These are phyloP conservation scores for Cladophialophora psammophila DNA, from an alignment of 2,329 filamentous ascomycete genomes.

Conservation along the genomic window DNA sequence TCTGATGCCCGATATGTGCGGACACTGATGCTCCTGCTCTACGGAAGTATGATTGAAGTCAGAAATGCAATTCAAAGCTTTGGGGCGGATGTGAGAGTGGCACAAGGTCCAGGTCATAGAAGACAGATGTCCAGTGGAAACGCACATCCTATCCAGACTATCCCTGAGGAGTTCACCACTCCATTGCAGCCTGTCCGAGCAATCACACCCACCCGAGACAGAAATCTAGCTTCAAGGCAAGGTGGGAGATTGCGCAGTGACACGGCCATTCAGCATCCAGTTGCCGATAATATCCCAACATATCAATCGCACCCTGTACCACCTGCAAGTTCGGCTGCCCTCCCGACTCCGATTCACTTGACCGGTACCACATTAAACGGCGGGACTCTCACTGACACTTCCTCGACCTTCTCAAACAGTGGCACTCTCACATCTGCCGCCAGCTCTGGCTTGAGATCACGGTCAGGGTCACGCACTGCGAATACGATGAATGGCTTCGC, in stretches of 20 bases:
- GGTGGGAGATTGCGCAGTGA: slow-evolving; percentile 59
- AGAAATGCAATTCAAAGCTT: slow-evolving; percentile 65
- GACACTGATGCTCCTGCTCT: slow-evolving; percentile 65
- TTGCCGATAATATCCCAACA: slow-evolving; percentile 25
- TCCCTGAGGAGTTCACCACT: slow-evolving; percentile 42
- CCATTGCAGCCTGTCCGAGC: slow-evolving; percentile 45
- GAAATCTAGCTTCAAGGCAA: slow-evolving; percentile 42
- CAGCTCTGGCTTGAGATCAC: slow-evolving; percentile 34
- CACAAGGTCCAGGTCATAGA: slow-evolving; percentile 36
- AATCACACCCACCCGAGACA: slow-evolving; percentile 57
- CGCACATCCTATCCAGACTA: slow-evolving; percentile 44
- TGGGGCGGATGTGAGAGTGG: slow-evolving; percentile 50
- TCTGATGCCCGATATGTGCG: slow-evolving; percentile 65
- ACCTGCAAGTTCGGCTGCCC: slow-evolving; percentile 49
- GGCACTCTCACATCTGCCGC: slow-evolving; percentile 31
- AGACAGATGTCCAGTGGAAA: slow-evolving; percentile 43
- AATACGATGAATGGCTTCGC: slow-evolving; percentile 45
- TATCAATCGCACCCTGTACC: slow-evolving; percentile 32
- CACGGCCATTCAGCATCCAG: slow-evolving; percentile 58
- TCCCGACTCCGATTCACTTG: slow-evolving; percentile 35
- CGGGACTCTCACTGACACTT: slow-evolving; percentile 27
- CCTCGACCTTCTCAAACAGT: slow-evolving; percentile 34
- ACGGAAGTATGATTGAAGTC: slow-evolving; percentile 65
- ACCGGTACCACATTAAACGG: slow-evolving; percentile 35
- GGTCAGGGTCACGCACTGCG: slow-evolving; percentile 40